Evolutionary conservation across 305 asterid species (phyloP).

Genomic region (Galium porrigens): DNA sequence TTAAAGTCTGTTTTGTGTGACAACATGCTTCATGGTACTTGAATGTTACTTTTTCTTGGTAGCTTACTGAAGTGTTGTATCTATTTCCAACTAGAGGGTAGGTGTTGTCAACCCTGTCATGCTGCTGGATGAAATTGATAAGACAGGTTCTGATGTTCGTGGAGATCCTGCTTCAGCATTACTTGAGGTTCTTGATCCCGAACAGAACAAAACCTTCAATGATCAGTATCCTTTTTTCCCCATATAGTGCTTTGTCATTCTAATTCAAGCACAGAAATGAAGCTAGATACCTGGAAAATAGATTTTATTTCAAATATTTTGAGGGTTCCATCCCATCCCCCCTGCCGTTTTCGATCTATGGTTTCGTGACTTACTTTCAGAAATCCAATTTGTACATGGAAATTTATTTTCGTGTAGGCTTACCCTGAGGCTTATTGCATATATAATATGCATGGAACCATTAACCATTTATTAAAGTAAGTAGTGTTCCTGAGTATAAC

Average conservation of each 20-base stretch:
- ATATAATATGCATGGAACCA: neutral
- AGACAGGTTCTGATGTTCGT: conserved; percentile 94
- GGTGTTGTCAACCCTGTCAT: conserved; percentile 94
- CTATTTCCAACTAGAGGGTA: conserved; percentile 46
- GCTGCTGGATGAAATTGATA: conserved; percentile 98
- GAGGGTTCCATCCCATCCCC: neutral
- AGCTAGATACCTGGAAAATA: neutral
- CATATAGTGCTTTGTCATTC: neutral
- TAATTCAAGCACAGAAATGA: neutral
- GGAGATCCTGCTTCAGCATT: conserved; percentile 99
- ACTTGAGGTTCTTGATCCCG: conserved; percentile 98
- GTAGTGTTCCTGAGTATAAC: neutral
- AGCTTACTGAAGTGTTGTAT: conserved; percentile 12
- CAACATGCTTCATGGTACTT: conserved; percentile 2
- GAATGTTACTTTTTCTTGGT: neutral
- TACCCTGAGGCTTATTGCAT: neutral
- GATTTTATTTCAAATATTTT: neutral
- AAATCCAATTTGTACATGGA: neutral
- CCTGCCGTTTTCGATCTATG: neutral
- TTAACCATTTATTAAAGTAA: neutral
- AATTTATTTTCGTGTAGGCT: neutral
- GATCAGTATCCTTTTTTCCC: conserved; percentile 78
- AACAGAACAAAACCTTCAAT: conserved; percentile 84
- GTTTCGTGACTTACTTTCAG: conserved; percentile 1
- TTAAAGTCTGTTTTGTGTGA: neutral